Conservation (phyloP, 164 flowering plant species). For the Kingdonia uniflora region DNA sequence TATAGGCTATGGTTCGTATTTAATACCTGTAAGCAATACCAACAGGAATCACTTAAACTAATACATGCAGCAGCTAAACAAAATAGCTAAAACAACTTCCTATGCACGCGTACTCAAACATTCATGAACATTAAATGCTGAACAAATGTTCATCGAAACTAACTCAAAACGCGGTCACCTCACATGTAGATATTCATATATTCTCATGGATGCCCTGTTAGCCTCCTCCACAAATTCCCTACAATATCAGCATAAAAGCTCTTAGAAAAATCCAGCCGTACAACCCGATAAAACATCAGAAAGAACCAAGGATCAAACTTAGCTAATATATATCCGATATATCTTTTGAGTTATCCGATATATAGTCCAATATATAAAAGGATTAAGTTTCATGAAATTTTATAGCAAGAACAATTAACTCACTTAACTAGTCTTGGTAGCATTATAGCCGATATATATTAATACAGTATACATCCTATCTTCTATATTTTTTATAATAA, state of each 20-base stretch:
- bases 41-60: background rate
- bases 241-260: background rate
- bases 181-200: slow-evolving; percentile 89
- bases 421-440: too few relatives aligned
- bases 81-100: background rate
- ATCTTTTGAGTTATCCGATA: too few relatives aligned
- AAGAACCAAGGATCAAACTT: background rate
- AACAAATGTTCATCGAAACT: too few relatives aligned
- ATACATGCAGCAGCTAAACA: background rate
- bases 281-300: background rate
- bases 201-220: slow-evolving; percentile 64
- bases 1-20: slow-evolving; percentile 80
- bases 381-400: too few relatives aligned
- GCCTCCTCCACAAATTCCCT: slow-evolving; percentile 94
- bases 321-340: too few relatives aligned
- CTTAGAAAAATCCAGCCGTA: background rate
- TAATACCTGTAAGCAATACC: slow-evolving; percentile 45
- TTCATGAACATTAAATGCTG: background rate
- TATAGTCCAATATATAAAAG: too few relatives aligned
- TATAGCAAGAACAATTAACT: too few relatives aligned
- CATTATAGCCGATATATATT: too few relatives aligned
- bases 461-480: too few relatives aligned
- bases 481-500: too few relatives aligned
- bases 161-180: background rate
- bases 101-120: background rate